A percentile compares a stretch with the other conserved stretches of the same genome.
Conservation (phyloP, 164 flowering plant species). For the Umbilicus rupestris region DNA sequence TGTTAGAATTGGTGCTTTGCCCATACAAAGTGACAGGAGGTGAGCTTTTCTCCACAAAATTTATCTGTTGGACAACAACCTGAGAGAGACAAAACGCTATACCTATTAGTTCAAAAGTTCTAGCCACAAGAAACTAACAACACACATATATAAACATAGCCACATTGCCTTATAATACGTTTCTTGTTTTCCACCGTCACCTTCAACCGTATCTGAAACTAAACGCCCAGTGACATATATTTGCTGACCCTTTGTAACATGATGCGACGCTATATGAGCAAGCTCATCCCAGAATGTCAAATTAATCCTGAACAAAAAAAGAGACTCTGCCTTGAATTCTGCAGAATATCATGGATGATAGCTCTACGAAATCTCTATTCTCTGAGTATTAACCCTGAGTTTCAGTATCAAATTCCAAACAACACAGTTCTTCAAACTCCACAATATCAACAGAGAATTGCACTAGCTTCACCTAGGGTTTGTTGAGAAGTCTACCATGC, state of each 20-base stretch:
- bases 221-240: slow-evolving; percentile 72
- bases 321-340: background rate
- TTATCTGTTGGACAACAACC: slow-evolving; percentile 80
- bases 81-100: slow-evolving; percentile 18
- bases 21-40: slow-evolving; percentile 30
- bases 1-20: slow-evolving; percentile 26
- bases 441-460: too few relatives aligned
- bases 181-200: slow-evolving; percentile 60
- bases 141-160: background rate
- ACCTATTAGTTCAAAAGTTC: background rate
- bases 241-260: slow-evolving; percentile 74
- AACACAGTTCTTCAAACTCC: background rate
- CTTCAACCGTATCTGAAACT: slow-evolving; percentile 57
- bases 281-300: slow-evolving; percentile 89
- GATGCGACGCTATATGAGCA: slow-evolving; percentile 71
- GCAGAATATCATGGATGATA: background rate
- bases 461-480: background rate
- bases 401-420: background rate
- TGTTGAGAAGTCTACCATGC: too few relatives aligned
- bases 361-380: background rate
- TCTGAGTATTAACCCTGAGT: background rate
- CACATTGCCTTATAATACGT: slow-evolving; percentile 78
- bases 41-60: slow-evolving; percentile 53
- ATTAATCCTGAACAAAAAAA: slow-evolving; percentile 46
- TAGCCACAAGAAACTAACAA: background rate